Base-by-base conservation (phyloP, 108 stramenopile species). In the Fragilaria crotonensis region DNA sequence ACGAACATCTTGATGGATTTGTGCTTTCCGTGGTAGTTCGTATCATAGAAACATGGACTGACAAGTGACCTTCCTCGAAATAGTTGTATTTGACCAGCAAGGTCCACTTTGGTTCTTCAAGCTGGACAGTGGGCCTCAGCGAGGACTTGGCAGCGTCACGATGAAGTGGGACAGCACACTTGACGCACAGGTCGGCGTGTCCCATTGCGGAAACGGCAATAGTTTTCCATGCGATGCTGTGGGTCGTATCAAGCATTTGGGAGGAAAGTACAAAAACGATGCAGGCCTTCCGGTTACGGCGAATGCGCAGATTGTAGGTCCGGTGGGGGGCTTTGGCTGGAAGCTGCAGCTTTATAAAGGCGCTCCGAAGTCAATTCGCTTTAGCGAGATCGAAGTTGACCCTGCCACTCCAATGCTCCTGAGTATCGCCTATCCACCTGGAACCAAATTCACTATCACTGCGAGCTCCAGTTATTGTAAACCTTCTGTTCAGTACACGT, bases 301-400 rank as follows among this genome's bases (percentile, higher is more conserved):
- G 7, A 65, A 66, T 22, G 27, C 64, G 1, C 64, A 71, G 17
- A 45, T 66, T 5, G 59, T 54, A 0, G 64, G 70, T 2, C 32
- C 53, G 25, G 36, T 29, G 2, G 70, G 70, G 31, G 70, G 70
- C 0, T 71, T 60, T 63, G 70, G 57, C 0, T 71, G 70, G 70
- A 23, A 60, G n/a, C 26, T 71, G 4, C 30, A 59, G 30, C 30
- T 71, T 22, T 30, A 71, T 20, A 51, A 56, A 17, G 70, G 70
- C 3, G 63, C 70, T 18, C 70, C 70, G n/a, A n/a, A n/a, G n/a
- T n/a, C n/a, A n/a, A n/a, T n/a, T n/a, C n/a, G n/a, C n/a, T n/a
- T n/a, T n/a, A n/a, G n/a, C n/a, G n/a, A n/a, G n/a, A n/a, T n/a
- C n/a, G n/a, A n/a, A n/a, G n/a, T n/a, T n/a, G n/a, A n/a, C n/a